A percentile compares a stretch with the other conserved stretches of the same genome.
These are phyloP conservation scores for Lindgomyces ingoldianus DNA, from an alignment of 495 filamentous ascomycete genomes.

Conservation along the genomic window DNA sequence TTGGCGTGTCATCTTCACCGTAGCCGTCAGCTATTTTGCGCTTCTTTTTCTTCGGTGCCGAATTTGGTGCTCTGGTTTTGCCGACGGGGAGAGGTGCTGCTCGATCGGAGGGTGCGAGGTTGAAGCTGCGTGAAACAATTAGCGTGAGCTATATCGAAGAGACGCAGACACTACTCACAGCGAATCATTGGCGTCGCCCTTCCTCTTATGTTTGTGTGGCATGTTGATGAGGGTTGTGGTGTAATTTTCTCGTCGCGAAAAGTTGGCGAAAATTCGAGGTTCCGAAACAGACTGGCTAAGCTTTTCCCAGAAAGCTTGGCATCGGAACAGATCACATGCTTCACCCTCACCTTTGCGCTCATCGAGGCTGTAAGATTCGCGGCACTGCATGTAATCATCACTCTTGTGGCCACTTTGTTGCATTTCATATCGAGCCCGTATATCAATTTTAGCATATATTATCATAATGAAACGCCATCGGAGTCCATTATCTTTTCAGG, in stretches of 20 bases:
- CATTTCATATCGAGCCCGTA: background rate
- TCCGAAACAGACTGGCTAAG: background rate
- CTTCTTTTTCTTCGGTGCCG: constrained; percentile 50
- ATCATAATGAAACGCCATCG: background rate
- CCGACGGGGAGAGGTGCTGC: constrained; percentile 69
- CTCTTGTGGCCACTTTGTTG: no score
- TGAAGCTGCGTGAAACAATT: constrained; percentile 53
- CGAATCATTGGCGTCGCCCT: constrained; percentile 50
- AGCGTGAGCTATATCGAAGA: background rate
- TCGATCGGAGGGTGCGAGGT: constrained; percentile 72
- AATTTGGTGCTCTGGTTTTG: constrained; percentile 38
- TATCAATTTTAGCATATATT: no score
- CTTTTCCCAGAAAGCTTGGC: background rate
- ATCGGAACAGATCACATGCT: background rate
- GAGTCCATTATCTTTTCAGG: background rate
- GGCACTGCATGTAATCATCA: no score
- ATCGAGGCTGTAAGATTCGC: no score
- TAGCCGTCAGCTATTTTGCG: constrained; percentile 45
- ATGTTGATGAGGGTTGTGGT: constrained; percentile 49
- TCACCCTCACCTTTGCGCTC: background rate
- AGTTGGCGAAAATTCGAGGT: constrained; percentile 11
- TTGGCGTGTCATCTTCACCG: constrained; percentile 75
- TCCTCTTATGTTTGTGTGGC: constrained; percentile 82
- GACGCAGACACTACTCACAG: constrained; percentile 41
- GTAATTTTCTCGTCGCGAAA: background rate